phyloP scores from a whole-genome alignment of 2,329 filamentous ascomycete genomes.

The Colletotrichum theobromicola region DNA sequence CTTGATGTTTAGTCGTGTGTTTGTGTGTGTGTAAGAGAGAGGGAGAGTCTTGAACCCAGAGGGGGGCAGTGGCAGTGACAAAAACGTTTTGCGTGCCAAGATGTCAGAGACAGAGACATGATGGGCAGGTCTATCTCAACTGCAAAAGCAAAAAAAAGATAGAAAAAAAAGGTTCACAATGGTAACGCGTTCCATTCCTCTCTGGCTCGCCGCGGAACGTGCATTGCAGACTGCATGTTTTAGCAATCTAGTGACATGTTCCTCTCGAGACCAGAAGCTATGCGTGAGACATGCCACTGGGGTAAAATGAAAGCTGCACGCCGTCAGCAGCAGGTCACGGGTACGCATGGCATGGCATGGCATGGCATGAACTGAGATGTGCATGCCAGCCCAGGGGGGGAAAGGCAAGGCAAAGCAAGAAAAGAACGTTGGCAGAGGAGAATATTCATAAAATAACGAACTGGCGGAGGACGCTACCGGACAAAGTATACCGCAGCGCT shows the following conservation, averaged over 20 bases:
- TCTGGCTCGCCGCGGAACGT: neutral
- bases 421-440: neutral
- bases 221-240: slow-evolving; percentile 1
- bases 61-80: neutral
- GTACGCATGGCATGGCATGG: neutral
- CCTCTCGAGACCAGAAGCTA: neutral
- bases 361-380: neutral
- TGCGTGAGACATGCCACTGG: neutral
- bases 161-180: neutral
- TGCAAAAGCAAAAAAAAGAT: slow-evolving; percentile 1
- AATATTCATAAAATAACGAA: neutral
- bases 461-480: neutral
- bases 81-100: neutral
- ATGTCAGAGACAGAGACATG: neutral
- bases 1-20: neutral
- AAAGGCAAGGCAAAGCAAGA: too few species aligned
- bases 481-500: neutral
- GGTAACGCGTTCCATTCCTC: neutral
- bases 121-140: slow-evolving; percentile 2
- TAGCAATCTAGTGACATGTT: neutral
- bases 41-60: neutral
- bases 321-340: neutral
- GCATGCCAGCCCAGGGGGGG: neutral
- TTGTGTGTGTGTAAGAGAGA: too few species aligned
- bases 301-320: neutral